Conservation (phyloP, 371 early-diverging fungal species). For the Mucor velutinosus region DNA sequence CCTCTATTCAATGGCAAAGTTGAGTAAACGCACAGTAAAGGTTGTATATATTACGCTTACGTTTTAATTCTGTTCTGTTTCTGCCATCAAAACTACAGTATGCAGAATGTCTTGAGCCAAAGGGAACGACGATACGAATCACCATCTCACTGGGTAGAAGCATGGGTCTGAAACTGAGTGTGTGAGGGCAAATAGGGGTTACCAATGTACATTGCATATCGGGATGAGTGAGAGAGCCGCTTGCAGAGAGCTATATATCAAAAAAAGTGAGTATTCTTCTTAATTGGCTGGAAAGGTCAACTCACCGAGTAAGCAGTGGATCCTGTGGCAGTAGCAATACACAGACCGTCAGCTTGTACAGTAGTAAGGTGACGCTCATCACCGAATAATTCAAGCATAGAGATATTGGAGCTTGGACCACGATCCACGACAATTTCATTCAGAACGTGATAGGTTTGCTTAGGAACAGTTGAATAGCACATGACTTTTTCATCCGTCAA, state of each 20-base stretch:
- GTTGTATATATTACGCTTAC: slow-evolving; percentile 32
- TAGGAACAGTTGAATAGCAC: slow-evolving; percentile 40
- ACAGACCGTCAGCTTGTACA: slow-evolving; percentile 89
- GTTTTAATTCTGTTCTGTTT: slow-evolving; percentile 78
- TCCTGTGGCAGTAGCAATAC: slow-evolving; percentile 93
- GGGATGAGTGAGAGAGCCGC: slow-evolving; percentile 94
- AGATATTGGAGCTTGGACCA: slow-evolving; percentile 88
- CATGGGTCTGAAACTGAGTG: slow-evolving; percentile 93
- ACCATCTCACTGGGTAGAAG: slow-evolving; percentile 87
- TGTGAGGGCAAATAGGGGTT: slow-evolving; percentile 95
- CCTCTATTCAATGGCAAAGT: slow-evolving; percentile 48
- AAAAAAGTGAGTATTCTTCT: neutral
- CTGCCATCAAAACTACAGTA: slow-evolving; percentile 92
- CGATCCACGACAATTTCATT: slow-evolving; percentile 87
- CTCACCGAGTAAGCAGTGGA: slow-evolving; percentile 92
- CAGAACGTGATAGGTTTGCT: slow-evolving; percentile 63
- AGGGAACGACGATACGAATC: slow-evolving; percentile 74
- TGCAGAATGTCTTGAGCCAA: slow-evolving; percentile 68
- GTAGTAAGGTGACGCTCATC: slow-evolving; percentile 83
- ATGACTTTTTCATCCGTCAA: slow-evolving; percentile 21
- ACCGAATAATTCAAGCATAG: slow-evolving; percentile 87
- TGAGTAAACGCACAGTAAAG: neutral
- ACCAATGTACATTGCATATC: slow-evolving; percentile 88
- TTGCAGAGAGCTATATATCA: slow-evolving; percentile 73
- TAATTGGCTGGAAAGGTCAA: slow-evolving; percentile 27